Evolutionary conservation across 495 filamentous ascomycete species (phyloP).

Genomic region (Aspergillus incahuasiensis): DNA sequence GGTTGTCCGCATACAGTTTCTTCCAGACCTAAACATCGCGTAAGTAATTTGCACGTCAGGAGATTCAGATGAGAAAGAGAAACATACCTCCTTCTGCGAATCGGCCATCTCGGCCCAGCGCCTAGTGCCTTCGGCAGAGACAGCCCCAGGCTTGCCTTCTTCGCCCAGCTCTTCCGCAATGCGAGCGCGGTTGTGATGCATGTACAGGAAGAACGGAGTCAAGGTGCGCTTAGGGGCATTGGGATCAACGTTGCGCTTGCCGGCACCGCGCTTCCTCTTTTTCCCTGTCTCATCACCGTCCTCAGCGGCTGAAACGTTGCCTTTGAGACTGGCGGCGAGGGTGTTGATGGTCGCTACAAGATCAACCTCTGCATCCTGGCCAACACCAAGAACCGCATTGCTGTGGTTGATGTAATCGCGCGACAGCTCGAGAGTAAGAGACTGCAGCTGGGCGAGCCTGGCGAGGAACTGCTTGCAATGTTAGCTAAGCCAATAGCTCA

Average conservation of each 20-base stretch:
- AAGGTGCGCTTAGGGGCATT: constrained; percentile 91
- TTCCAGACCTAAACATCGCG: constrained; percentile 57
- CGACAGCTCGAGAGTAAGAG: constrained; percentile 66
- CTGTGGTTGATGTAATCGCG: constrained; percentile 79
- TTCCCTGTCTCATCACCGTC: constrained; percentile 49
- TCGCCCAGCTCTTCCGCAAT: constrained; percentile 73
- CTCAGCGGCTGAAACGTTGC: constrained; percentile 38
- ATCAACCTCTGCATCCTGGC: constrained; percentile 51
- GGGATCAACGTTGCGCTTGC: constrained; percentile 78
- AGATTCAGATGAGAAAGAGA: not conserved
- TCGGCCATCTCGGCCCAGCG: constrained; percentile 75
- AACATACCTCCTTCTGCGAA: constrained; percentile 67
- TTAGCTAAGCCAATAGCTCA: constrained; percentile 15
- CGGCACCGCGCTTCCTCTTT: constrained; percentile 62
- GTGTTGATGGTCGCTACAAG: constrained; percentile 41
- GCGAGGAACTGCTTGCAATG: constrained; percentile 58
- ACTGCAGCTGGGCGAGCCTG: constrained; percentile 66
- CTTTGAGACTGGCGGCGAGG: constrained; percentile 42
- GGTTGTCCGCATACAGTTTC: constrained; percentile 68
- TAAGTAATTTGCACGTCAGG: constrained; percentile 9
- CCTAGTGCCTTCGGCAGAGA: constrained; percentile 74
- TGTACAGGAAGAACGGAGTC: constrained; percentile 92
- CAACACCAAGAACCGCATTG: constrained; percentile 61
- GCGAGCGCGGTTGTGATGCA: constrained; percentile 71
- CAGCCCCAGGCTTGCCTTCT: constrained; percentile 67